Percentiles rank a stretch among this genome's conserved stretches.
Conservation (phyloP, 345 rosid genomes). For the Eucalyptus marginata region DNA sequence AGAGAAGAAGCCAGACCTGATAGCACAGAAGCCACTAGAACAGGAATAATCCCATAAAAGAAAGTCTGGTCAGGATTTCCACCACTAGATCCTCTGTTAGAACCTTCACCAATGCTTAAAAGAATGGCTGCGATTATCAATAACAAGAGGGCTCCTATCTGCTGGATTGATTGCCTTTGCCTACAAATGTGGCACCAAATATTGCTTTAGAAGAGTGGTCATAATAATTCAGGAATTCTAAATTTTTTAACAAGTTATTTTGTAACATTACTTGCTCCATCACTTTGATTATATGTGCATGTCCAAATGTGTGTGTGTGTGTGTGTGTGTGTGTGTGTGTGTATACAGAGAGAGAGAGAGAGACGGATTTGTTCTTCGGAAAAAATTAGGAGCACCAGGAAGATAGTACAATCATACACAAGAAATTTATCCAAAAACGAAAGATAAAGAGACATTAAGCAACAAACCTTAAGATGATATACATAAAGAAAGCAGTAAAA, state of each 20-base stretch:
- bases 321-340: too few species aligned
- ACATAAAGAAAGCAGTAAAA: conserved; percentile 87
- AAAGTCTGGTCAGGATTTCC: conserved; percentile 49
- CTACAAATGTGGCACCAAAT: conserved; percentile 14
- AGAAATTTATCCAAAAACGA: background rate
- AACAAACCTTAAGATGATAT: conserved; percentile 62
- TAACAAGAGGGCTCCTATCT: conserved; percentile 81
- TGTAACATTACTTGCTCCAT: background rate
- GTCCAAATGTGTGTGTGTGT: background rate
- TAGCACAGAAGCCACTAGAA: conserved; percentile 87
- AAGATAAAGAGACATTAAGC: background rate
- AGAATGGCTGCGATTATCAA: conserved; percentile 86
- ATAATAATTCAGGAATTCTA: background rate
- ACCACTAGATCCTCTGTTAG: conserved; percentile 48
- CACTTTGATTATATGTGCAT: background rate
- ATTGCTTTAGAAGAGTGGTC: background rate
- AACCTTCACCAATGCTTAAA: conserved; percentile 93
- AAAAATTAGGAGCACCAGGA: too few species aligned
- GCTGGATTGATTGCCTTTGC: conserved; percentile 90
- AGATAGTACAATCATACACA: too few species aligned
- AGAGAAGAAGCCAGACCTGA: conserved; percentile 94
- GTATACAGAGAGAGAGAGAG: too few species aligned
- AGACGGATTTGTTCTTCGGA: background rate
- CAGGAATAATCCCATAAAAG: conserved; percentile 88
- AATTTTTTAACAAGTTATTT: background rate